Conservation (phyloP, 805 yeast species). For the Saturnispora ahearnii region DNA sequence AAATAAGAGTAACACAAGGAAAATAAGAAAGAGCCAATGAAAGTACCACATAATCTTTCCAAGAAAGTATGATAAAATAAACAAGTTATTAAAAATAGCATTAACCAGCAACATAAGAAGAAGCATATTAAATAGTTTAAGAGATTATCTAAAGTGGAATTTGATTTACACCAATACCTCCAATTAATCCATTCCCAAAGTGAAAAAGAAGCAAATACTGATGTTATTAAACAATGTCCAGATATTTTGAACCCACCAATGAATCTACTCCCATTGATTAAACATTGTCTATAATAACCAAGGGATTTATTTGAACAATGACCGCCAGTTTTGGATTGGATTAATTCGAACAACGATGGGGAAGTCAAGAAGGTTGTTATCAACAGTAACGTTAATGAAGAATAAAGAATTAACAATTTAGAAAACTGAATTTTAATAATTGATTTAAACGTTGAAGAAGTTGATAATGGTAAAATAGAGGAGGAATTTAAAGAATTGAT, state of each 20-base stretch:
- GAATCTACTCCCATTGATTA: constrained; percentile 25
- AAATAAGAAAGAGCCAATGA: constrained; percentile 31
- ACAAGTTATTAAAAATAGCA: constrained; percentile 35
- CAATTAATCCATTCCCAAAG: constrained; percentile 16
- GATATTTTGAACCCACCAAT: constrained; percentile 33
- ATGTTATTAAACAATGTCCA: constrained; percentile 34
- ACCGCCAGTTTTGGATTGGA: constrained; percentile 33
- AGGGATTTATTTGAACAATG: constrained; percentile 23
- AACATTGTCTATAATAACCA: constrained; percentile 17
- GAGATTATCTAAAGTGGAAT: neutral
- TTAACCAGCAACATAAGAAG: constrained; percentile 26
- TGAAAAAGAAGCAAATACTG: constrained; percentile 27
- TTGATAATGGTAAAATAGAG: neutral
- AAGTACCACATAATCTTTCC: constrained; percentile 38
- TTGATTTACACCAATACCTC: constrained; percentile 5
- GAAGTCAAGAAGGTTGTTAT: neutral
- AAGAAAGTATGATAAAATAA: constrained; percentile 40
- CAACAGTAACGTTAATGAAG: constrained; percentile 15
- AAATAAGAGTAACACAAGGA: constrained; percentile 17
- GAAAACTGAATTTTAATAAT: constrained; percentile 2
- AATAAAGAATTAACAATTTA: constrained; percentile 17
- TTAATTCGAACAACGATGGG: constrained; percentile 24
- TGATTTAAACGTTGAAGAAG: neutral
- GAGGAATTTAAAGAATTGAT: neutral
- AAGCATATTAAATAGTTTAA: neutral